Percentiles rank a stretch among this genome's conserved stretches.
phyloP scores from a whole-genome alignment of 2,329 filamentous ascomycete species.

The Pestalotiopsis sp. region DNA sequence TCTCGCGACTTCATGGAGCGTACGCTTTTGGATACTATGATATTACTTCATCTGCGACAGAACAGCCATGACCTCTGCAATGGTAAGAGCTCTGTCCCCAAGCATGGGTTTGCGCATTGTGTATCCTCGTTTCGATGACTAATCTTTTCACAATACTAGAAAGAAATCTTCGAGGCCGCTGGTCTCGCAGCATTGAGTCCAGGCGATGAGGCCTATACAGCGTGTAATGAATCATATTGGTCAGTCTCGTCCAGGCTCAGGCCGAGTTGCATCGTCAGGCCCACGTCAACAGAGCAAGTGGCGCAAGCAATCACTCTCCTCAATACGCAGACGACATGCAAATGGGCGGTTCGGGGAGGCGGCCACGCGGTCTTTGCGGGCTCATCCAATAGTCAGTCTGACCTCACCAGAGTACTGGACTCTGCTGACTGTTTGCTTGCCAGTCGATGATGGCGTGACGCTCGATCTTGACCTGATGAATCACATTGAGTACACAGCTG shows the following conservation, averaged over 20 bases:
- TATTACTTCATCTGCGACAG: too few relatives aligned
- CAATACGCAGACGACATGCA: conserved; percentile 5
- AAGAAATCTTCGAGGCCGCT: not conserved
- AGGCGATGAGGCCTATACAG: not conserved
- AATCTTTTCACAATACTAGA: not conserved
- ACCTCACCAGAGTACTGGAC: not conserved
- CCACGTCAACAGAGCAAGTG: not conserved
- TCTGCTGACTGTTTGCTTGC: not conserved
- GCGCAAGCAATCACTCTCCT: not conserved
- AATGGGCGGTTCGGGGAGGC: conserved; percentile 5
- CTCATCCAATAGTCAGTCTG: conserved; percentile 1
- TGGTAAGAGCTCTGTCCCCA: too few relatives aligned
- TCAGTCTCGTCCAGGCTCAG: conserved; percentile 2
- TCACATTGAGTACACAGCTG: conserved; percentile 27
- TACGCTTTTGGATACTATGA: too few relatives aligned
- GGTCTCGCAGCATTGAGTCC: not conserved
- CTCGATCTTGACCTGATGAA: conserved; percentile 28
- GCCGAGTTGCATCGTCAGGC: conserved; percentile 7
- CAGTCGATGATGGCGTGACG: conserved; percentile 16
- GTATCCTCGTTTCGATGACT: not conserved
- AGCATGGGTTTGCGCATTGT: not conserved
- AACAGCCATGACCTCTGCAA: too few relatives aligned
- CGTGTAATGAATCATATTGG: conserved; percentile 3
- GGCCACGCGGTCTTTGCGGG: conserved; percentile 1
- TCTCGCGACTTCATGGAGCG: too few relatives aligned